phyloP scores from a whole-genome alignment of 345 rosid genomes.

The Triadica sebifera region DNA sequence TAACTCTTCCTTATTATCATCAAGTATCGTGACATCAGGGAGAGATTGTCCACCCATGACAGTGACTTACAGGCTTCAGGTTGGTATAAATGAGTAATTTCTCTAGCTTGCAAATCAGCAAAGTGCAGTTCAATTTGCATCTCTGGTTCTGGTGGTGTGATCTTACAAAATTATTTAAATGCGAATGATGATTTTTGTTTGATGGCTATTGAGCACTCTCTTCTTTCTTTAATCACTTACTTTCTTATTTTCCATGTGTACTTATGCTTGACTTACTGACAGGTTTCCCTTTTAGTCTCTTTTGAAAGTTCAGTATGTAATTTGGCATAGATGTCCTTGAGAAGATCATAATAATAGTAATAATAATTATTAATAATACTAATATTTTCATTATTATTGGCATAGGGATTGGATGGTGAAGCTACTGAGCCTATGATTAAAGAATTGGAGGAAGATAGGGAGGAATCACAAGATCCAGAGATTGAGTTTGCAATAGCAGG shows the following conservation, averaged over 20 bases:
- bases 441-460: constrained; percentile 98
- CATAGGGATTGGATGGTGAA: constrained; percentile 97
- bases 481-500: constrained; percentile 97
- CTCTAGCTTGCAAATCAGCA: background rate
- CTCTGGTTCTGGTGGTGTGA: background rate
- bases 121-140: background rate
- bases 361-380: too few relatives aligned
- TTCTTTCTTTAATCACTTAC: background rate
- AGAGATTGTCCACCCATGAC: constrained; percentile 94
- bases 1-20: constrained; percentile 56
- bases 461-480: constrained; percentile 98
- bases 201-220: background rate
- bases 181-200: background rate
- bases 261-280: background rate
- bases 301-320: background rate
- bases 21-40: constrained; percentile 52
- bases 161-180: background rate
- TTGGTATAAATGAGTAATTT: constrained; percentile 25
- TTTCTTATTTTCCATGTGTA: background rate
- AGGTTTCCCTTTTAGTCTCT: background rate
- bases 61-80: constrained; percentile 98
- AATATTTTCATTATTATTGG: background rate
- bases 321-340: background rate
- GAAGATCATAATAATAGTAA: background rate
- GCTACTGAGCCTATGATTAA: constrained; percentile 99